Conservation (phyloP, 164 flowering plant species). For the Aristolochia californica region DNA sequence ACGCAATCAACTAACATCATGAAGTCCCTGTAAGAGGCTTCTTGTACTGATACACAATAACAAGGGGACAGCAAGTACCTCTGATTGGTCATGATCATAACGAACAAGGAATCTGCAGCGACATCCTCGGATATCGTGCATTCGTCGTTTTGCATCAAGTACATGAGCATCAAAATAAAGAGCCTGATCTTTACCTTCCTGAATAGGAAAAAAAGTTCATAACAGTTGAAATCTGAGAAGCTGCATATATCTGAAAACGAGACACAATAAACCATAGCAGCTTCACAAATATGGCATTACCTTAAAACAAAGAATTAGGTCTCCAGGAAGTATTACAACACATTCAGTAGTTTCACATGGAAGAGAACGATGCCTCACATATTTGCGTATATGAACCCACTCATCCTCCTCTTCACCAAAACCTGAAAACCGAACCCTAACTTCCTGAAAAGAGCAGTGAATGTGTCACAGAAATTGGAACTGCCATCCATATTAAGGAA, state of each 20-base stretch:
- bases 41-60: too few relatives aligned
- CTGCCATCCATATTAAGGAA: background rate
- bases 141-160: constrained; percentile 88
- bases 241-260: background rate
- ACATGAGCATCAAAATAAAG: constrained; percentile 98
- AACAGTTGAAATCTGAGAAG: background rate
- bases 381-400: constrained; percentile 76
- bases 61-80: constrained; percentile 37
- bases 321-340: constrained; percentile 91
- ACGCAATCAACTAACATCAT: background rate
- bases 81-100: constrained; percentile 89
- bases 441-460: constrained; percentile 48
- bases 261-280: background rate
- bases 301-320: constrained; percentile 96
- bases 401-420: constrained; percentile 97
- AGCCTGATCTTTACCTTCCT: constrained; percentile 99
- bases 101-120: constrained; percentile 97
- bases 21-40: too few relatives aligned
- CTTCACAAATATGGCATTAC: constrained; percentile 18
- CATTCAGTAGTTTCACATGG: constrained; percentile 98
- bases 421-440: constrained; percentile 83
- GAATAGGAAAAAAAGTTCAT: constrained; percentile 7
- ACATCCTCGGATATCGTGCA: constrained; percentile 97
- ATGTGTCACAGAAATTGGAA: background rate
- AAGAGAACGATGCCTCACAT: constrained; percentile 84